Evolutionary conservation across 2,329 filamentous ascomycete species (phyloP), one percentile per base, ranked within the genome.

Genomic region (Parafenestella ontariensis): DNA sequence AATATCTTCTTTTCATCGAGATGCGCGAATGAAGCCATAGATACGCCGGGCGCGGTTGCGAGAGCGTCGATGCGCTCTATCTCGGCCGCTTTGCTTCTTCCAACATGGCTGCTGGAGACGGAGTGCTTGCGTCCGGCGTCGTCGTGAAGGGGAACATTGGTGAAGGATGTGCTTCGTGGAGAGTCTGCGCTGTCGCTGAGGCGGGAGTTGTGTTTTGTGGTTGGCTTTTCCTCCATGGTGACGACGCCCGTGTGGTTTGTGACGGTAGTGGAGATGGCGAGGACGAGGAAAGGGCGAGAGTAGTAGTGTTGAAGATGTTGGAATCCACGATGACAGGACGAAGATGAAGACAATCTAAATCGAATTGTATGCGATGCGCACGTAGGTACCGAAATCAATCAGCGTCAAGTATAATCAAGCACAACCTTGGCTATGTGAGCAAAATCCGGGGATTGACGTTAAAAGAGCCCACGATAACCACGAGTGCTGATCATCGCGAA

Each of bases 1-100:
- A 77, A 43, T 15, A 77, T 72, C 40, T 71, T 72, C 58, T 76
- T 77, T 50, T 76, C 74, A 49, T 77, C 72, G 5, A 77, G 66
- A 55, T 76, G 71, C 18, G 70, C 71, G 40, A 77, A 77, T 9
- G 65, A 66, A 13, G 61, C 65, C 13, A 56, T 39, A 1, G 67
- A 68, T 0, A 72, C 62, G 26, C 65, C 69, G 0, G 72, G 64
- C 46, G 33, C 53, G 3, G 49, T 52, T 1, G 46, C 49, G 26
- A 59, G 34, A 10, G 56, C 52, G 21, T 42, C 46, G 33, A 59
- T 59, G 21, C 46, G 56, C 39, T 37, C 56, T 26, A 50, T 46
- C 41, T 55, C 56, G 4, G 46, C 46, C 4, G 36, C 18, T 20
- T 50, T 40, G 11, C 34, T 34, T 9, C 18, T 47, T 18, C 20